Percentiles rank a stretch among this genome's conserved stretches.
Conservation (phyloP, 208 protist species). For the Crithidia expoeki region DNA sequence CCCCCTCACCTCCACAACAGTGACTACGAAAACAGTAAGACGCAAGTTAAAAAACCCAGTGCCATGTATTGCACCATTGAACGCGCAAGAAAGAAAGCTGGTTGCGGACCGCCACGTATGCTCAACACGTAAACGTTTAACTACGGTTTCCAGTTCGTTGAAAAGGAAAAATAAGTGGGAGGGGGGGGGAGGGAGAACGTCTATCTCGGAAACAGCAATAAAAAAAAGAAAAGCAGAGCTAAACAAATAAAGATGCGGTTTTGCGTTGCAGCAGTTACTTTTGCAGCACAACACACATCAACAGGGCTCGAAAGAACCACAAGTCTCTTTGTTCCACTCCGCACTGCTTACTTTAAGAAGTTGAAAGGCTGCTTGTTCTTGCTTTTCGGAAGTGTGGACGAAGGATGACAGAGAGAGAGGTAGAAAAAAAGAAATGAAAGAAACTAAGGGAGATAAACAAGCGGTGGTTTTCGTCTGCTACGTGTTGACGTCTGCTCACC, state of each 20-base stretch:
- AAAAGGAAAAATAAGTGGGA: background rate
- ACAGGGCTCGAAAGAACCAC: background rate
- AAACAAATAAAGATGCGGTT: too few relatives aligned
- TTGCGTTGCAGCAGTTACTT: background rate
- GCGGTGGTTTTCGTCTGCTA: too few relatives aligned
- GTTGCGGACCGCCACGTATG: too few relatives aligned
- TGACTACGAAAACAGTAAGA: background rate
- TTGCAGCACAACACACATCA: background rate
- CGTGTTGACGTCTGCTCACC: too few relatives aligned
- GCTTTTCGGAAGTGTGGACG: slow-evolving; percentile 11
- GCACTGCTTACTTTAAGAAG: slow-evolving; percentile 14
- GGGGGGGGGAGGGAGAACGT: background rate
- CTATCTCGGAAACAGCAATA: too few relatives aligned
- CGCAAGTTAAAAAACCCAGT: too few relatives aligned
- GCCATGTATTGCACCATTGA: too few relatives aligned
- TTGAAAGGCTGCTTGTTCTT: slow-evolving; percentile 25
- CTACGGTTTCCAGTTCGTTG: too few relatives aligned
- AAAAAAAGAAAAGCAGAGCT: too few relatives aligned
- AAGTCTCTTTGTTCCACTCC: background rate
- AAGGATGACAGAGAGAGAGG: background rate
- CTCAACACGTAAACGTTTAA: background rate
- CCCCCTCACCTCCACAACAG: too few relatives aligned
- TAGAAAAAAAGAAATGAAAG: background rate
- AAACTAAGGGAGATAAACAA: too few relatives aligned
- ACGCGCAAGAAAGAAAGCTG: too few relatives aligned